Evolutionary conservation across 768 basidiomycete genomes (phyloP), one percentile per base, ranked within the genome.

Genomic region (Sporobolomyces roseus): DNA sequence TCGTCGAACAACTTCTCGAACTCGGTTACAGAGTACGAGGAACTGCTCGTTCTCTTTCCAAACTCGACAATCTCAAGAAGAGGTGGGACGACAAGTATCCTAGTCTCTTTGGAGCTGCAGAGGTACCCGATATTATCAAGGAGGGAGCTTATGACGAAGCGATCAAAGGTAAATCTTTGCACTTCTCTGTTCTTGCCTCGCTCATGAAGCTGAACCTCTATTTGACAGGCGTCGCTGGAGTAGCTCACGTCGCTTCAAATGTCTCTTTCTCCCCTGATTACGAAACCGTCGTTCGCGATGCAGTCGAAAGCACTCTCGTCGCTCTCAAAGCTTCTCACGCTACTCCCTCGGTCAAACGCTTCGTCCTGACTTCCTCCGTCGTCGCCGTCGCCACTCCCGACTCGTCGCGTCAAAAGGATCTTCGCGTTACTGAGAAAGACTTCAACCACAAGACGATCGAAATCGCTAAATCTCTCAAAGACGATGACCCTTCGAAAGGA

Each of bases 221-320:
- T 30, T 13, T 41, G 36, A n/a, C 23, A 60, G 58, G 45, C 16
- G 58, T 60, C 58, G 6, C 43, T 33, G 58, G 58, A 33, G 43
- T 60, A 30, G 58, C 58, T n/a, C 58, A 60, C 45, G 58, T 60
- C 58, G 58, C 58, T 8, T 60, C 58, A 21, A 60, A 60, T 45
- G 58, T 60, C 21, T 60, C 58, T 16, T 60, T 60, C 58, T 60
- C 58, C 2, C 21, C 58, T 2, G 30, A 60, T 5, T 60, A 60
- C 45, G 58, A 60, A 29, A 27, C 5, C 13, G 58, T 60, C 58
- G 58, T 60, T 27, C 3, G 17, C 17, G 58, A 60, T 30, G 58
- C 58, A 7, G 58, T 60, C 58, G 32, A 60, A 21, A 2, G 4
- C 2, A 60, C 58, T 32, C 58, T 60, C 58, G 29, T 21, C 23